Base-by-base conservation (phyloP, 352 stramenopile genomes). In the Phytophthora boehmeriae region DNA sequence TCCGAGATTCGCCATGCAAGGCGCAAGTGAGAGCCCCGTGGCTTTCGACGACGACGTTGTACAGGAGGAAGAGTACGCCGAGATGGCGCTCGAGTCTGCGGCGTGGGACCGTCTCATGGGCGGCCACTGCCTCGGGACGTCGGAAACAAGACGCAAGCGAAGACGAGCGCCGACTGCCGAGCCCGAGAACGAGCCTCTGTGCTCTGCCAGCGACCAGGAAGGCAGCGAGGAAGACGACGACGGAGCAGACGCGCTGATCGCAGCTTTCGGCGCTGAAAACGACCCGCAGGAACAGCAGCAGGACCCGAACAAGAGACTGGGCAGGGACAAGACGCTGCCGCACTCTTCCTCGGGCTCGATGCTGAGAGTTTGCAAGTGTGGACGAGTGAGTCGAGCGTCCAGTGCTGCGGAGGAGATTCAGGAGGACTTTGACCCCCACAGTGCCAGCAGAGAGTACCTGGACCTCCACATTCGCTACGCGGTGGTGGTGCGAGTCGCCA, bases 381-480 rank as follows among this genome's bases (percentile, higher is more conserved):
- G 63, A 2, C 54, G 54, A 25, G 51, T 52, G 32, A 66, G 54
- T 38, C 48, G 54, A 36, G 22, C 39, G 2, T 50, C 54, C 13
- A n/a, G 25, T 30, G 25, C 63, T 19, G 47, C 65, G 0, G 34
- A 63, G 22, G 60, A 77, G 32, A 45, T 32, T 20, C 44, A 52
- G 38, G 55, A 59, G 17, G 53, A 54, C 11, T 70, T 67, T 22
- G 65, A 79, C 52, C 36, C 63, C 30, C 58, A 71, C 19, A 73
- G 58, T 42, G 70, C 73, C 5, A 71, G 67, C 5, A 66, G 67
- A 20, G 71, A 83, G 57, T 88, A 85, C 50, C 20, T 82, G 30
- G 78, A 88, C 50, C 43, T 77, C 23, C 62, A 80, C 22, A 71
- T 86, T 34, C 78, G 78, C 19, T 76, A 73, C 38, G 75, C 68